Conservation (phyloP, 352 stramenopile genomes). For the Pythium graminicola region DNA sequence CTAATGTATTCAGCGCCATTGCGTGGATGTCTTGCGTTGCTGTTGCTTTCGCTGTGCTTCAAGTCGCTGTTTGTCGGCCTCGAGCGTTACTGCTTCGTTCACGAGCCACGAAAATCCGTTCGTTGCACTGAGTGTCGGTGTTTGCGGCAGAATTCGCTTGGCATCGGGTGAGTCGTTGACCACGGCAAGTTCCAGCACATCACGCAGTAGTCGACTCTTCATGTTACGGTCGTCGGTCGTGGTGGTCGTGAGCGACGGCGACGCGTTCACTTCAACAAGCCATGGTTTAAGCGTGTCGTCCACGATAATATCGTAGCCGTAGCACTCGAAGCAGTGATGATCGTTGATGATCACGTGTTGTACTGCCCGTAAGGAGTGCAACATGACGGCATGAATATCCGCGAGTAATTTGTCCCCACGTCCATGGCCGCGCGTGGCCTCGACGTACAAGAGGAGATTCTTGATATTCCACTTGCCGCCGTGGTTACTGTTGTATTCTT, state of each 20-base stretch:
- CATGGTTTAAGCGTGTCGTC: slow-evolving; percentile 89
- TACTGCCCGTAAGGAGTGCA: slow-evolving; percentile 80
- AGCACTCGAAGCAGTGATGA: slow-evolving; percentile 95
- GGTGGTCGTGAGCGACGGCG: slow-evolving; percentile 71
- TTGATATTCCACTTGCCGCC: slow-evolving; percentile 90
- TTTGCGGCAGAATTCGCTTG: slow-evolving; percentile 23
- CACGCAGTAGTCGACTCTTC: slow-evolving; percentile 63
- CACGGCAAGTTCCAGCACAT: slow-evolving; percentile 81
- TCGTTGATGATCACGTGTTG: slow-evolving; percentile 95
- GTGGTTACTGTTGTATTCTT: slow-evolving; percentile 91
- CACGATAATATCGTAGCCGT: slow-evolving; percentile 92
- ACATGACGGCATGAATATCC: slow-evolving; percentile 88
- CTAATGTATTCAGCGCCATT: slow-evolving; percentile 35
- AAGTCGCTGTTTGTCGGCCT: slow-evolving; percentile 35
- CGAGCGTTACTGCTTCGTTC: slow-evolving; percentile 49
- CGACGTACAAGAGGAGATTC: slow-evolving; percentile 90
- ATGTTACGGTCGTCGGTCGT: slow-evolving; percentile 75
- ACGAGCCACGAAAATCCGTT: slow-evolving; percentile 67
- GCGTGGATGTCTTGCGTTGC: slow-evolving; percentile 28
- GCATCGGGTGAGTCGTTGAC: slow-evolving; percentile 90
- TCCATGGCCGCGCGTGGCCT: slow-evolving; percentile 77
- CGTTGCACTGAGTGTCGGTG: slow-evolving; percentile 42
- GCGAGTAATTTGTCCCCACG: slow-evolving; percentile 84
- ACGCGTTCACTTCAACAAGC: slow-evolving; percentile 93
- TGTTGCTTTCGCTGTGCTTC: slow-evolving; percentile 44